phyloP scores from a whole-genome alignment of 73 alveolate genomes.

The Tetrahymena malaccensis region DNA sequence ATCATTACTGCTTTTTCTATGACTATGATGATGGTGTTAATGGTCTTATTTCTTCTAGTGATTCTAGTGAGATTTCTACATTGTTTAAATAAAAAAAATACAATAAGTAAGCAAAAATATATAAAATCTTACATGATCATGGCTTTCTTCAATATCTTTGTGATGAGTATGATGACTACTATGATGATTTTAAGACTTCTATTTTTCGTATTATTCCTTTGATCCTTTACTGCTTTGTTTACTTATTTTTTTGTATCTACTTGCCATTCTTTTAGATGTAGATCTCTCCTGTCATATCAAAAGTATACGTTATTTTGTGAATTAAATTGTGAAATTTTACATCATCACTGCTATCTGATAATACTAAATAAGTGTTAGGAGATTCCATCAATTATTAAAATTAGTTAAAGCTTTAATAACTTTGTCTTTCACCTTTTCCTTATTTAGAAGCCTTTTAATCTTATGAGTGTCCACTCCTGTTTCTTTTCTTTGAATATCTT shows the following conservation, averaged over 20 bases:
- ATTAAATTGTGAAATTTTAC: background rate
- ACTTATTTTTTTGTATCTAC: background rate
- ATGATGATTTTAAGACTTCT: background rate
- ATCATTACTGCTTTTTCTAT: background rate
- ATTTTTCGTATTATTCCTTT: background rate
- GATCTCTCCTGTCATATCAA: background rate
- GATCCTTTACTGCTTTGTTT: background rate
- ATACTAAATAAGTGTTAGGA: background rate
- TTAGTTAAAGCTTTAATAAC: background rate
- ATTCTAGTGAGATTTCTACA: background rate
- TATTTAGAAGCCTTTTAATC: background rate
- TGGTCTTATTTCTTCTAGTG: background rate
- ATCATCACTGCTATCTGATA: background rate
- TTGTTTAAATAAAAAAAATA: background rate
- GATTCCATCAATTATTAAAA: background rate
- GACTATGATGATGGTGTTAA: background rate
- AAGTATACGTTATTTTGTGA: background rate
- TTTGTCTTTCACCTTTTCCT: background rate
- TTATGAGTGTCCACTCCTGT: background rate
- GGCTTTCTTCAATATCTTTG: background rate
- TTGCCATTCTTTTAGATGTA: background rate
- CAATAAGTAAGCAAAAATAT: no score
- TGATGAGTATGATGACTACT: background rate
- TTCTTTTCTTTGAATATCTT: background rate
- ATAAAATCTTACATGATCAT: background rate